Conservation (phyloP, 106 monocot genomes). For the Agapanthus africanus region DNA sequence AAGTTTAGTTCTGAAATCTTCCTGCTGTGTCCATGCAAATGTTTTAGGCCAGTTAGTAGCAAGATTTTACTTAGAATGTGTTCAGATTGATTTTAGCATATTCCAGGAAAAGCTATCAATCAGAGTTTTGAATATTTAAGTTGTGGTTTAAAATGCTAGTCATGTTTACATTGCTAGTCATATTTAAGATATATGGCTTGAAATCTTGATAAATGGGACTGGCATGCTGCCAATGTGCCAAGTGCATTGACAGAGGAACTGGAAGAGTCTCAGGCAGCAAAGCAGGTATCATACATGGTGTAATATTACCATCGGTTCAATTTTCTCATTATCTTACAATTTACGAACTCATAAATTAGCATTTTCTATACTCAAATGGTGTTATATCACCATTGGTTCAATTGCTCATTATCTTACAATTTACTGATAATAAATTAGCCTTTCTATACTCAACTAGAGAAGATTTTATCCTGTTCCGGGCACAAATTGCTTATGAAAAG, state of each 20-base stretch:
- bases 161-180: slow-evolving; percentile 28
- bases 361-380: neutral
- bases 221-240: slow-evolving; percentile 88
- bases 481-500: neutral
- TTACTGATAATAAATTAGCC: too few species aligned
- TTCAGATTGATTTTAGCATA: neutral
- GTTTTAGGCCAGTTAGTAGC: too few species aligned
- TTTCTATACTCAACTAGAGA: too few species aligned
- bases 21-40: neutral
- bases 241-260: slow-evolving; percentile 88
- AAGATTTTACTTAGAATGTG: neutral
- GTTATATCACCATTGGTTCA: too few species aligned
- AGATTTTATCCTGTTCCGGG: neutral
- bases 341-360: neutral
- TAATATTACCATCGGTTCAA: neutral
- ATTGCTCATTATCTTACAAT: too few species aligned
- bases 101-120: neutral
- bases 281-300: slow-evolving; percentile 44
- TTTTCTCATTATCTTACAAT: neutral
- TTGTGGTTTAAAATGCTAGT: neutral
- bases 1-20: neutral
- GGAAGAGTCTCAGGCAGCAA: slow-evolving; percentile 84
- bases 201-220: slow-evolving; percentile 90
- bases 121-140: neutral
- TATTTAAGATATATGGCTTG: slow-evolving; percentile 88